These are phyloP conservation scores for Cladorrhinum samala DNA, from an alignment of 495 filamentous ascomycete species.

Conservation along the genomic window DNA sequence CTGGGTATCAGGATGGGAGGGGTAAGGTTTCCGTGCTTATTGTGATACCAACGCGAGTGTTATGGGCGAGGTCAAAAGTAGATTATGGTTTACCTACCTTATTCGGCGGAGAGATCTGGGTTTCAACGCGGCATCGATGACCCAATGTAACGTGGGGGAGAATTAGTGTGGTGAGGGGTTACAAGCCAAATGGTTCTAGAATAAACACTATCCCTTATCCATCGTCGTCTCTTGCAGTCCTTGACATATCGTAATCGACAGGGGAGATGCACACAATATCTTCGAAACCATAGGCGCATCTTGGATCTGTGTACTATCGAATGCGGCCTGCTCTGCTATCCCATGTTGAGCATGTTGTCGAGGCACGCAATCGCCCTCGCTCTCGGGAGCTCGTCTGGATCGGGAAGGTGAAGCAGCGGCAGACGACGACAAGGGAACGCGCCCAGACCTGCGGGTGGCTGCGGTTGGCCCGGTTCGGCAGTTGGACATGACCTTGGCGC, in stretches of 20 bases:
- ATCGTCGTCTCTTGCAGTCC: too few relatives aligned
- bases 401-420: background rate
- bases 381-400: constrained; percentile 2
- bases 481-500: constrained; percentile 7
- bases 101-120: background rate
- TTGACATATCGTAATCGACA: too few relatives aligned
- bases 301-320: too few relatives aligned
- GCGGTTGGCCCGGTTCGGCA: constrained; percentile 13
- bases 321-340: background rate
- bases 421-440: too few relatives aligned
- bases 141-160: background rate
- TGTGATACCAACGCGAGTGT: too few relatives aligned
- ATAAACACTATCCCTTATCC: too few relatives aligned
- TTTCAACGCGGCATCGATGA: background rate
- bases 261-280: too few relatives aligned
- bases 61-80: background rate
- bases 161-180: background rate
- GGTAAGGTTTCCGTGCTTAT: too few relatives aligned
- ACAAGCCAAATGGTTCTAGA: background rate
- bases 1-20: too few relatives aligned
- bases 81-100: background rate
- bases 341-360: background rate
- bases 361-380: constrained; percentile 1
- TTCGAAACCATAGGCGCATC: too few relatives aligned
- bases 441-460: background rate